Evolutionary conservation across 345 rosid genomes (phyloP), one percentile per base, ranked within the genome.

Genomic region (Litchi chinensis): DNA sequence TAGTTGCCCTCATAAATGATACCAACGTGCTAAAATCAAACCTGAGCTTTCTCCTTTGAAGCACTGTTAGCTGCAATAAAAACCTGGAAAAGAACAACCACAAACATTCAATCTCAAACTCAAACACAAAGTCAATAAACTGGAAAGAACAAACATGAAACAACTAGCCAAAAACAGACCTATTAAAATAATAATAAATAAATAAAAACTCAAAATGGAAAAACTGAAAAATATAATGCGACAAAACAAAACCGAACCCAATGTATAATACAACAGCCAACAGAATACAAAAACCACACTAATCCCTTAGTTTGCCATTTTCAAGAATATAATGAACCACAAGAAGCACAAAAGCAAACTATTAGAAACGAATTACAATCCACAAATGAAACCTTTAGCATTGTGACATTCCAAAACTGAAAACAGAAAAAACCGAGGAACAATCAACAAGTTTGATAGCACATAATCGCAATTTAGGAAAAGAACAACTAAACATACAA

Each of bases 21-120:
- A n/a, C 65, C 28, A 60, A 60, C 2, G 12, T 7, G 13, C 40
- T 52, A 59, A 70, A 48, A 62, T 71, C 76, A 50, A 82, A 95
- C 98, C 97, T 93, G 98, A 22, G 98, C 88, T 71, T 82, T 92
- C 76, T 92, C 97, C 80, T 89, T 91, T n/a, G 97, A 88, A 84
- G 91, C 95, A 81, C 85, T 80, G 79, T 88, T 88, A 10, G 90
- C 89, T 9, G 95, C 91, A 82, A 93, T 88, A 80, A 88, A 82
- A 82, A 95, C 99, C 99, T 93, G 90, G 50, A 74, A 19, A 71
- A 73, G 21, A 63, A 18, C 50, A 65, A 37, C 21, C 22, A 74
- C 67, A 79, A n/a, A 54, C 28, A 22, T 18, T 52, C 46, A 70
- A 57, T 59, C 21, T 10, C 41, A 32, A 77, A 50, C 16, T 9